Conservation (phyloP, 768 basidiomycete genomes). For the Dictyophora rubrovolvata region DNA sequence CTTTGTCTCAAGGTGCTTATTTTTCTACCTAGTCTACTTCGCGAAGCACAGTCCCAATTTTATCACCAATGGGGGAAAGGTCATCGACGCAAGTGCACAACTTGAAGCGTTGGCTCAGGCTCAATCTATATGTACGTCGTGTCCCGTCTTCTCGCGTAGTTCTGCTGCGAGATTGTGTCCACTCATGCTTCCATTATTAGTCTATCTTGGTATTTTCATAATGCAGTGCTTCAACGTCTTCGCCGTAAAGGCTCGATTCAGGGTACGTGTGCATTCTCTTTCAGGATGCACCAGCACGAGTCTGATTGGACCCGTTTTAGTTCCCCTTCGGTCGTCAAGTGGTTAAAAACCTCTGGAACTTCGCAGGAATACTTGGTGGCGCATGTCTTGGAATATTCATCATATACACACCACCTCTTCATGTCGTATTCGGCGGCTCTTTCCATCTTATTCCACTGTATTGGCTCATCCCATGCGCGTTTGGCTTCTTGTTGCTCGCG, state of each 20-base stretch:
- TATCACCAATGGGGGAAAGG: conserved; percentile 40
- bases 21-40: conserved; percentile 33
- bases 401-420: conserved; percentile 59
- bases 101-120: conserved; percentile 50
- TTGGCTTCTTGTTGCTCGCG: conserved; percentile 42
- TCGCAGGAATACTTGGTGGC: conserved; percentile 49
- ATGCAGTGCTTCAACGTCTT: conserved; percentile 58
- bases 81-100: conserved; percentile 37
- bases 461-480: conserved; percentile 57
- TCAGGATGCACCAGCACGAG: too few relatives aligned
- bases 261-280: not conserved
- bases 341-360: conserved; percentile 54
- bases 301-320: conserved; percentile 53
- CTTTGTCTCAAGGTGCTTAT: not conserved
- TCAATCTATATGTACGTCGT: conserved; percentile 43
- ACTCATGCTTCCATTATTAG: conserved; percentile 15
- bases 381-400: conserved; percentile 58
- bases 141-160: not conserved
- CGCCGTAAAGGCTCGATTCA: not conserved
- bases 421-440: conserved; percentile 58
- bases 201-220: conserved; percentile 59
- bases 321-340: conserved; percentile 53
- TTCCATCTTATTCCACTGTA: conserved; percentile 49
- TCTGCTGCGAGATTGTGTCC: too few relatives aligned
- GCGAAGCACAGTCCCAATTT: conserved; percentile 40